Base-by-base conservation (phyloP, 2,329 filamentous ascomycete genomes). In the Sclerotinia nivalis region DNA sequence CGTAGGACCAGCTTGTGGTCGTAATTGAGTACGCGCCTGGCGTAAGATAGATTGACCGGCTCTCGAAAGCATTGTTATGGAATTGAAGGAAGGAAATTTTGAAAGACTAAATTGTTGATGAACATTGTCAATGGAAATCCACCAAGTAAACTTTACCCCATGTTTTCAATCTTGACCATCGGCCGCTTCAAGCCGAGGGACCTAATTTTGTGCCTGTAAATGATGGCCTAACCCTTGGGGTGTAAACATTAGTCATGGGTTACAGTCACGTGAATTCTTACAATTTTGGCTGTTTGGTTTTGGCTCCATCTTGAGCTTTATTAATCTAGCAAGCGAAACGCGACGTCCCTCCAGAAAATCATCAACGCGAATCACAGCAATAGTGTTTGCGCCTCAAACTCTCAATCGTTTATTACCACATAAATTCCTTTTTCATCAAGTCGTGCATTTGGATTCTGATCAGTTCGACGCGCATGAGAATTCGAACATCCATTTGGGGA, bases 21-120 rank as follows among this genome's bases (percentile, higher is more conserved):
- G 80, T 71, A 86, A 80, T 78, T 84, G 84, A 60, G 72, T 75
- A n/a, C 77, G 74, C 64, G 73, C 74, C 66, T 77, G 77, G 70
- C 76, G 76, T 68, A 78, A 58, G 49, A 75, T 74, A 60, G 75
- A 75, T 54, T 71, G 68, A 31, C 76, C 74, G 64, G 71, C 70
- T 70, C 75, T 73, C 66, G 77, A 77, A 75, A 78, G 74, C 78
- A 79, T 79, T 54, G 72, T 77, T 72, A 65, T 43, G 70, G 58
- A 50, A 70, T 45, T 55, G 34, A 37, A 59, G 52, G 60, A 68
- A 40, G 40, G 68, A 49, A 68, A 66, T 50, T 22, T 56, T 64
- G 25, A 69, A 62, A 65, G 47, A 50, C 34, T 69, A 34, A 69
- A 66, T 34, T 64, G 66, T 62, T 69, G 37, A 54, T 68, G 66